Evolutionary conservation across 2,329 filamentous ascomycete genomes (phyloP), one percentile per base, ranked within the genome.

Genomic region (Beauveria asiatica): DNA sequence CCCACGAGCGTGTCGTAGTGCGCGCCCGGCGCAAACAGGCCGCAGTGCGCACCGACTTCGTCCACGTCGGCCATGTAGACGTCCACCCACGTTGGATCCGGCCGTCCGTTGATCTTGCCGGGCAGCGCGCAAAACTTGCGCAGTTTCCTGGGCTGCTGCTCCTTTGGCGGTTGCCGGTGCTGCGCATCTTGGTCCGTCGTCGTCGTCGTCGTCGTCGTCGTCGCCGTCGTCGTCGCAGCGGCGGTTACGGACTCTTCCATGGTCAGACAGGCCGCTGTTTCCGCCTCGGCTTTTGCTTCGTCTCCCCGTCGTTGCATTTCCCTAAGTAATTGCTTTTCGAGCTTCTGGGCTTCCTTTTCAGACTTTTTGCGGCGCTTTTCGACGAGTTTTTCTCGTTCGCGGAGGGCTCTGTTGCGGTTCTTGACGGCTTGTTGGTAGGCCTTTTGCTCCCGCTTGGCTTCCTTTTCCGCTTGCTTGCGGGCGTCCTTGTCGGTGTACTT

Each of bases 11-110:
- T 75, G 66, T 92, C 88, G 68, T 94, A 93, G 61, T 89, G 86
- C 62, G 85, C 80, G 7, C 87, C 86, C 13, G 84, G 74, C 49
- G 90, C 83, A 74, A 96, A 96, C 56, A 96, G 75, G 0, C 88
- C 87, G 63, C 90, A 93, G 70, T 96, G 92, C 10, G 92, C 92
- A 7, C 84, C 86, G 1, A 96, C 88, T 72, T 96, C 90, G 69
- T 96, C 92, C 62, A 94, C 85, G 57, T 85, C 86, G 61, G 87
- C 82, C 89, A 97, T 94, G 67, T 85, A 86, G 3, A 96, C 82
- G 49, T 86, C 80, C 1, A 92, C 76, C 92, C 92, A 96, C 17
- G 86, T 83, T 5, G 81, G 75, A 70, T 96, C 90, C 48, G 79
- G 75, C 62, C 78, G 75, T 7, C 84, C 85, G 57, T 78, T 70